Base-by-base conservation (phyloP, 805 yeast genomes). In the Metschnikowia amazonensis region DNA sequence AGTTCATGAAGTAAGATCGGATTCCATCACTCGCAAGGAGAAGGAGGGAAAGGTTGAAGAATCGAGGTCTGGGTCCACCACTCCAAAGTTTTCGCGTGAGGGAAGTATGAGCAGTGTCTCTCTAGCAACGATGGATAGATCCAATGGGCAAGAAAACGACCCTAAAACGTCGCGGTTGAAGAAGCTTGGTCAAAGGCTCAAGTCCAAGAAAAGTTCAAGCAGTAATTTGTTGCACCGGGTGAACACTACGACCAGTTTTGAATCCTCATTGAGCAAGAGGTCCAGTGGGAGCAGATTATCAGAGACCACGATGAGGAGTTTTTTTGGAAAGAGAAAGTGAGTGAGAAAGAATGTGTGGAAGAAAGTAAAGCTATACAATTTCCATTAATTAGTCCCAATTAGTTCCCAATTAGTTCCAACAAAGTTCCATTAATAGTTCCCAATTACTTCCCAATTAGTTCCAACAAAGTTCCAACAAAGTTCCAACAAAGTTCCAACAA, bases 201-300 rank as follows among this genome's bases (percentile, higher is more conserved):
- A 53, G 43, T 46, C 55, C 30, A 46, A 43, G 24, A 45, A 20
- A 17, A 38, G 44, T 3, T 53, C 49, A 41, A 47, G 36, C 10
- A 43, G 28, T 43, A 46, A 37, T 23, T 48, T 16, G 46, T 39
- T 43, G 38, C 30, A 43, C 20, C 43, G 62, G 29, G 49, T 58
- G 2, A 36, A 47, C 11, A 55, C 64, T 16, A 42, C 50, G 17
- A 43, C 37, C 17, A 62, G 65, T 46, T 37, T 58, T 17, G 48
- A 45, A 27, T 59, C 64, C 1, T 42, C 46, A 2, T 42, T 44
- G n/a, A 62, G 64, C 39, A 51, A 49, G 20, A 48, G 34, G 33
- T 59, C 60, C n/a, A 38, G 17, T 24, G 24, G 17, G 10, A 47
- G 51, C 46, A 41, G 25, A 25, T 3, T 41, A 2, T 44, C 48